Evolutionary conservation across 495 filamentous ascomycete genomes (phyloP), one percentile per base, ranked within the genome.

Genomic region (Penicillium taxi): DNA sequence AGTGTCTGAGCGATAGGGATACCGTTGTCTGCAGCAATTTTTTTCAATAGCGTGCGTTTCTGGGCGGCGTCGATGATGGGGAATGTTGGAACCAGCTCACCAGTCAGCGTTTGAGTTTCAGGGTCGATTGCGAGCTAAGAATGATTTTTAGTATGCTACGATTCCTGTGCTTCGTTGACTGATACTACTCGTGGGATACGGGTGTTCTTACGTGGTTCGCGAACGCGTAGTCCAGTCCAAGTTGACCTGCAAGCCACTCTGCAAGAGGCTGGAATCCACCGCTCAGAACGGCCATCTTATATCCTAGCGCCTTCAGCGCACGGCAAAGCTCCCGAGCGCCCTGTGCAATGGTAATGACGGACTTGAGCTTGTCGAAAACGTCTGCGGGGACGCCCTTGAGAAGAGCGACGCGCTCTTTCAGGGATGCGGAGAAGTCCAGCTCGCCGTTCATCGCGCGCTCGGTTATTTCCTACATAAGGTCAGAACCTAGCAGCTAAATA

Each of bases 381-480:
- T 74, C 74, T 1, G 74, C 77, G 1, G 81, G 75, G 21, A 94
- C 75, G 17, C 88, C 89, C 41, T 81, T 83, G 7, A 98, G 73
- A 19, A 96, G 70, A 28, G 69, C 69, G 16, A 89, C 85, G 7
- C 91, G 77, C 54, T 82, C 82, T 26, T 75, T 75, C 45, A 98
- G 76, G 1, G 81, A 84, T 8, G 75, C 69, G 17, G 86, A 77
- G 47, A 98, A 98, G 55, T 96, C 90, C n/a, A 95, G 70, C 56
- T 96, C 91, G 29, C 91, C 91, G 44, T 89, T 80, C 91, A 98
- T 98, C 19, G 91, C 90, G 12, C 86, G 80, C 30, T 78, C 79
- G 3, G 91, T 98, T 55, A 98, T 95, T 42, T 78, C 78, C 64
- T 70, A 22, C 8, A 9, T 0, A 2, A 0, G 9, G 6, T 28